A percentile compares a stretch with the other conserved stretches of the same genome.
phyloP scores from a whole-genome alignment of 139 green algal species.

The Chlorella sp. region DNA sequence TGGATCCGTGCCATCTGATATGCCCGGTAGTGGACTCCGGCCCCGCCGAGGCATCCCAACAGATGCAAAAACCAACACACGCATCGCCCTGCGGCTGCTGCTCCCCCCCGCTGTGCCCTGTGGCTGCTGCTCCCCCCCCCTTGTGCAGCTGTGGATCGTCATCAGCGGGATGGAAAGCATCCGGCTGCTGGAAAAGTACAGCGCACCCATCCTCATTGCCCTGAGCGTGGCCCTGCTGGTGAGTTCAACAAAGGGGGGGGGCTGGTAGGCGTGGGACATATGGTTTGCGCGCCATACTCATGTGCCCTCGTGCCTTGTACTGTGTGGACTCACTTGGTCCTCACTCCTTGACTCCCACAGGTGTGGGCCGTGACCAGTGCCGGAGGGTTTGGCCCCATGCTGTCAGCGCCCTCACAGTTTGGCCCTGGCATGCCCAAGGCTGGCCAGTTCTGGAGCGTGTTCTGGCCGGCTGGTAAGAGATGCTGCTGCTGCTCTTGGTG shows the following conservation, averaged over 20 bases:
- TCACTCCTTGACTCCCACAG: too few relatives aligned
- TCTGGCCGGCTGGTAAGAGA: conserved; percentile 36
- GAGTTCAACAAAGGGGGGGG: too few relatives aligned
- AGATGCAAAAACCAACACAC: too few relatives aligned
- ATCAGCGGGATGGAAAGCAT: conserved; percentile 73
- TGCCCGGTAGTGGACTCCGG: too few relatives aligned
- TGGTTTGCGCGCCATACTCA: too few relatives aligned
- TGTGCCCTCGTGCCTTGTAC: too few relatives aligned
- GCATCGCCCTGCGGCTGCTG: too few relatives aligned
- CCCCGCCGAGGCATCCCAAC: too few relatives aligned
- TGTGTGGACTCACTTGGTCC: too few relatives aligned
- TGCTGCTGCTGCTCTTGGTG: not conserved
- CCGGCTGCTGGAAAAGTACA: conserved; percentile 57
- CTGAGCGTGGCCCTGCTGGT: conserved; percentile 55
- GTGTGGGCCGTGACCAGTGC: conserved; percentile 53
- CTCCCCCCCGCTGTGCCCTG: not conserved
- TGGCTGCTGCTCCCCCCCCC: not conserved
- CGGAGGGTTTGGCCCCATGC: conserved; percentile 65
- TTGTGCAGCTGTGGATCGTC: conserved; percentile 51
- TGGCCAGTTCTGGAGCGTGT: conserved; percentile 61
- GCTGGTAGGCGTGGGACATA: too few relatives aligned
- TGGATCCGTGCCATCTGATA: too few relatives aligned
- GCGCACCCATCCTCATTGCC: conserved; percentile 66
- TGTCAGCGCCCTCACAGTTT: conserved; percentile 63
- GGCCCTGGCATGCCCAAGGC: conserved; percentile 42